Evolutionary conservation across 805 yeast genomes (phyloP), one percentile per base, ranked within the genome.

Genomic region (Ogataea kodamae): DNA sequence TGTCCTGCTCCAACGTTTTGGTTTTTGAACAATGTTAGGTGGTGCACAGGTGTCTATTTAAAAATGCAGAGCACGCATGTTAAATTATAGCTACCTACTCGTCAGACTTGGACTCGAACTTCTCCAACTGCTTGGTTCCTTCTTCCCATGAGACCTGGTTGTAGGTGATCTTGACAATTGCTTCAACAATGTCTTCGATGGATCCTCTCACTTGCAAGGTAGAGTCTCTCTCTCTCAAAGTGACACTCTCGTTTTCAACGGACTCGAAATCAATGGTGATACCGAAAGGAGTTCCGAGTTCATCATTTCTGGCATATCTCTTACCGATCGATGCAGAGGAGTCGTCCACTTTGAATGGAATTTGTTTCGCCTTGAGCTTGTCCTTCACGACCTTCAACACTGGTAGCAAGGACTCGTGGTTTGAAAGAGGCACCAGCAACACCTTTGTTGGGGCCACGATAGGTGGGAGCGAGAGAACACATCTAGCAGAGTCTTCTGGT

Each of bases 261-360:
- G 95, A 81, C 46, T 90, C 97, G 62, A 92, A 90, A 64, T 90
- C 98, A 52, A 90, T 83, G 46, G 98, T 90, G 64, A 90, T 78
- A 62, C 98, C 98, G 60, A 92, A 92, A 51, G 98, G 98, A 35
- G 97, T 92, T 64, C 98, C 98, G 57, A 90, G 74, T 70, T 90
- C 98, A 65, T 90, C 98, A 63, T 90, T 90, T 70, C 98, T 85
- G 45, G 98, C 88, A 56, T 90, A 90, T 68, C 98, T 82, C 70
- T 89, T 86, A 68, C 98, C 98, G 54, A 90, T 92, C 19, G 97
- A 85, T 13, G 96, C 97, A 49, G 95, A 84, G 7, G 97, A 87
- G 62, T 90, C 97, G 61, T 92, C 98, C 40, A 90, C 81, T 74
- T 89, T 90, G 74, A 89, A 86, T 48, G 97, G 90, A 51, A 92